Evolutionary conservation across 2,329 filamentous ascomycete species (phyloP).

Genomic region (Zymoseptoria tritici): DNA sequence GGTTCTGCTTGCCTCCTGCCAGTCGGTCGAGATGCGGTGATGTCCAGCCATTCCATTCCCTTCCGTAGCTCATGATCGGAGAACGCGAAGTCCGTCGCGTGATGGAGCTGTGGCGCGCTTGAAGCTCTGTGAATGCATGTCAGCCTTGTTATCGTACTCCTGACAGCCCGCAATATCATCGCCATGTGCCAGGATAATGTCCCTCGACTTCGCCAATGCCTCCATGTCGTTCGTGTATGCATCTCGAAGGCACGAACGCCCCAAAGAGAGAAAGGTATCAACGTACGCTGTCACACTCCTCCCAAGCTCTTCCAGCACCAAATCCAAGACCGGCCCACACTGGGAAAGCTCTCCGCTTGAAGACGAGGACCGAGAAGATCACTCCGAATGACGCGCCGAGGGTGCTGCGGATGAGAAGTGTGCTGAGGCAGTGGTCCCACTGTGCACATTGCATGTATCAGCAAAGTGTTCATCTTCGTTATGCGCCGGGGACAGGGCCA

Average conservation of each 20-base stretch:
- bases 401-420: conserved; percentile 90
- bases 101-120: conserved; percentile 43
- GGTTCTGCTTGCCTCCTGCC: neutral
- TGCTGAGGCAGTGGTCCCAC: conserved; percentile 99
- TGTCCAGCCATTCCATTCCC: neutral
- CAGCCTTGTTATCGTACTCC: neutral
- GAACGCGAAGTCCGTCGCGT: conserved; percentile 42
- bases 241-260: neutral
- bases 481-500: neutral
- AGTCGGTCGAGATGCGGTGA: neutral
- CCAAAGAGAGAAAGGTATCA: neutral
- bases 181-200: neutral
- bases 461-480: conserved; percentile 17
- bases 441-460: conserved; percentile 34
- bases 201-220: neutral
- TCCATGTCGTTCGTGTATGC: neutral
- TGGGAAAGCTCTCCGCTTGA: conserved; percentile 97
- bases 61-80: conserved; percentile 31
- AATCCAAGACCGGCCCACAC: conserved; percentile 93
- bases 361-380: conserved; percentile 95
- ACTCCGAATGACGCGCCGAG: conserved; percentile 95
- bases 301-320: conserved; percentile 91
- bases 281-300: conserved; percentile 81
- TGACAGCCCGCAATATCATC: neutral
- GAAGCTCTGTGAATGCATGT: conserved; percentile 38